A percentile compares a stretch with the other conserved stretches of the same genome.
Evolutionary conservation across 2,329 filamentous ascomycete genomes (phyloP).

Genomic region (Trichoderma gracile): DNA sequence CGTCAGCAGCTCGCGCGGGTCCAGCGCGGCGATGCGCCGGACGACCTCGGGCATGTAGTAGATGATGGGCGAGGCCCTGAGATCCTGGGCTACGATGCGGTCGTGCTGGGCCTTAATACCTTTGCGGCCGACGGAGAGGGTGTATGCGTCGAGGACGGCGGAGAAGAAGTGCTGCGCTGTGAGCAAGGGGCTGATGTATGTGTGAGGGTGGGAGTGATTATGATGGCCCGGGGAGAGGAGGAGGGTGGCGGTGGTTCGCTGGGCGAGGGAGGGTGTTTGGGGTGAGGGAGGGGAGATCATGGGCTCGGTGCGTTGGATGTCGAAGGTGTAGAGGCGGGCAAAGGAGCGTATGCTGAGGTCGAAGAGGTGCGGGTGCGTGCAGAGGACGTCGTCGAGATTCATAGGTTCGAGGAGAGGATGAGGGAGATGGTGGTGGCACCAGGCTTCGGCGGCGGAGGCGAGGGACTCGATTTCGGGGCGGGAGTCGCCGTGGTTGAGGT

Average conservation of each 20-base stretch:
- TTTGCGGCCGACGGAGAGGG: background rate
- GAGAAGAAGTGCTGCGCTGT: conserved; percentile 4
- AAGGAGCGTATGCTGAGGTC: background rate
- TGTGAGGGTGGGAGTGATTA: background rate
- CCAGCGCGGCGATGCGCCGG: background rate
- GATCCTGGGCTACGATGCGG: background rate
- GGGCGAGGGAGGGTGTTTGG: background rate
- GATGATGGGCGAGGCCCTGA: conserved; percentile 1
- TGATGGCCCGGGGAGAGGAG: background rate
- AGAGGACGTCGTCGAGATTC: background rate
- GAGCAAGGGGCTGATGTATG: background rate
- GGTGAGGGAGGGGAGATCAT: no score
- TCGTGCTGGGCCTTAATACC: background rate
- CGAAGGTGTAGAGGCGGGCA: background rate
- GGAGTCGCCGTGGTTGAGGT: conserved; percentile 9
- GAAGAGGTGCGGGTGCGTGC: background rate
- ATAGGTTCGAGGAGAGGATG: background rate
- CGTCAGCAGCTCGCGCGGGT: background rate
- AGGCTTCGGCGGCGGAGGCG: background rate
- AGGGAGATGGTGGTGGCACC: background rate
- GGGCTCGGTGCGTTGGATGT: background rate
- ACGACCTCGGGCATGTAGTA: conserved; percentile 6
- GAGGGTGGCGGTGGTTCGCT: background rate
- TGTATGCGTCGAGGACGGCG: background rate
- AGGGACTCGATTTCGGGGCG: background rate